Conservation (phyloP, 2,329 filamentous ascomycete genomes). For the Aplosporella prunicola region DNA sequence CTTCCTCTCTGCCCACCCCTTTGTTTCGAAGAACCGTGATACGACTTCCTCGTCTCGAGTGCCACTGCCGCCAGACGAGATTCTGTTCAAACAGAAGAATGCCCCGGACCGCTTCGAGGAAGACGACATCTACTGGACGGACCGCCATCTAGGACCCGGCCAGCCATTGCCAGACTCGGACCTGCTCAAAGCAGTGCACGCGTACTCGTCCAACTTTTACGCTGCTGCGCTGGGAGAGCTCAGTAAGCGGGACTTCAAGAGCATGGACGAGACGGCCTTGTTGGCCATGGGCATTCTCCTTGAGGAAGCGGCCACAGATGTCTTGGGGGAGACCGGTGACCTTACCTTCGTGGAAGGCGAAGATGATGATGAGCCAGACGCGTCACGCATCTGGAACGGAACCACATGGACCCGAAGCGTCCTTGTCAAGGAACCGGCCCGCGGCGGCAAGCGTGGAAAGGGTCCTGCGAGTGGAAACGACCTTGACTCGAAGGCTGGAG, state of each 20-base stretch:
- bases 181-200: slow-evolving; percentile 58
- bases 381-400: background rate
- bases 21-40: slow-evolving; percentile 19
- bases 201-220: slow-evolving; percentile 60
- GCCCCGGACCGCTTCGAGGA: slow-evolving; percentile 62
- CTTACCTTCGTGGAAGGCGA: slow-evolving; percentile 59
- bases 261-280: slow-evolving; percentile 70
- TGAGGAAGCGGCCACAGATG: slow-evolving; percentile 56
- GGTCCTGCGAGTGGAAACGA: no score
- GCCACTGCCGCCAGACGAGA: slow-evolving; percentile 56
- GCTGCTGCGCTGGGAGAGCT: slow-evolving; percentile 17
- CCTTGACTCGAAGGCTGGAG: no score
- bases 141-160: slow-evolving; percentile 45
- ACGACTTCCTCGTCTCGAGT: slow-evolving; percentile 19
- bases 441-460: no score
- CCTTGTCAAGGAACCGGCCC: background rate
- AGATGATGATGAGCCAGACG: background rate
- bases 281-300: slow-evolving; percentile 65
- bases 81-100: slow-evolving; percentile 55
- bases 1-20: slow-evolving; percentile 31
- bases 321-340: slow-evolving; percentile 57
- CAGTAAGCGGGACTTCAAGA: slow-evolving; percentile 38
- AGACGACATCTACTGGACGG: slow-evolving; percentile 60
- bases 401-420: slow-evolving; percentile 5
- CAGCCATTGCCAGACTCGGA: slow-evolving; percentile 56